phyloP scores from a whole-genome alignment of 768 basidiomycete genomes.

The Lactarius akahatsu region DNA sequence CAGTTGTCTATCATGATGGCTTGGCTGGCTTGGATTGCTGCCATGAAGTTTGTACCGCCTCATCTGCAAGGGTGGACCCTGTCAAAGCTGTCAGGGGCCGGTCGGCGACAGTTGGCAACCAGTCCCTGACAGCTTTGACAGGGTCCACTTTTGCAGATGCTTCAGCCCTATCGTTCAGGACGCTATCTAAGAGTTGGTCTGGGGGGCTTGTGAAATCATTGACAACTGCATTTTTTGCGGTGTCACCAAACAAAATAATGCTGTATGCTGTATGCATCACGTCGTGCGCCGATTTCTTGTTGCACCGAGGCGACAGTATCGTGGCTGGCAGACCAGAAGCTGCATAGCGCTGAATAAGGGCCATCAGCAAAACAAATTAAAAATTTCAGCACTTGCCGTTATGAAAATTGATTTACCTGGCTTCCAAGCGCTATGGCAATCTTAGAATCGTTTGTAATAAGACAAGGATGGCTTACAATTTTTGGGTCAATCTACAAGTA shows the following conservation, averaged over 20 bases:
- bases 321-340: conserved; percentile 56
- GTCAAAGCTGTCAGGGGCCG: too few relatives aligned
- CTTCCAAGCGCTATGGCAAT: too few relatives aligned
- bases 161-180: conserved; percentile 36
- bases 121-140: too few relatives aligned
- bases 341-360: conserved; percentile 2
- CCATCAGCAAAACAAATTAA: too few relatives aligned
- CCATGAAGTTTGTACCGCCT: conserved; percentile 46
- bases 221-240: conserved; percentile 31
- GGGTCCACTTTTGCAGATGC: too few relatives aligned
- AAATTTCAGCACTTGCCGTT: too few relatives aligned
- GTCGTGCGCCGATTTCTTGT: conserved; percentile 35
- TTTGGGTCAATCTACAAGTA: too few relatives aligned
- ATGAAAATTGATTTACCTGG: too few relatives aligned
- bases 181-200: conserved; percentile 41
- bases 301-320: conserved; percentile 35
- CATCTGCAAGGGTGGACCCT: too few relatives aligned
- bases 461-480: too few relatives aligned
- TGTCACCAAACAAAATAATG: conserved; percentile 47
- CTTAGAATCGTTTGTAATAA: too few relatives aligned
- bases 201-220: conserved; percentile 51
- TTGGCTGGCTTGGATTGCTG: conserved; percentile 42
- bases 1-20: conserved; percentile 46
- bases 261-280: conserved; percentile 64
- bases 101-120: too few relatives aligned